Evolutionary conservation across 192 early-diverging fungal genomes (phyloP), one percentile per base, ranked within the genome.

Genomic region (Podila epicladia): DNA sequence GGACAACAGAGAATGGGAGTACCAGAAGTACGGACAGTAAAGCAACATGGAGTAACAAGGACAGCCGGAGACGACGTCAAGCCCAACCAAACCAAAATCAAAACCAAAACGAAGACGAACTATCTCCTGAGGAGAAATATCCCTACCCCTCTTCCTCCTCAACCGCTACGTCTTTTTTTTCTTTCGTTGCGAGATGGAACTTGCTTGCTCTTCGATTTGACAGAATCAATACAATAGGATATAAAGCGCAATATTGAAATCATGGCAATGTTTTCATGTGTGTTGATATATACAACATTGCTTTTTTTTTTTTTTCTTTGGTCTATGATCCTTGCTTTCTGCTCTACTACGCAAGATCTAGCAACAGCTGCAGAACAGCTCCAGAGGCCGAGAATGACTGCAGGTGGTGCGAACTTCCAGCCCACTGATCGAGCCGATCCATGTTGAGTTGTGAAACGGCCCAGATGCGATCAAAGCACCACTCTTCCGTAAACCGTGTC

Each of bases 1-100:
- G 82, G 98, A 99, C 86, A 99, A 98, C 86, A 88, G 96, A 83
- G 94, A 97, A 85, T 99, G 98, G 98, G 96, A 96, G 80, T 95
- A 93, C 88, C 97, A 98, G 82, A 99, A 98, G 92, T 91, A 92
- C 63, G 91, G 77, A 58, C 71, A 72, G 61, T 80, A 80, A 72
- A 71, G 22, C 11, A 55, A 24, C 19, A 55, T 3, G 9, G 53
- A 24, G 53, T 4, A 9, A 17, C 1, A 24, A 55, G 24, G 53
- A 55, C n/a, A 55, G 26, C 41, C 12, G 41, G 41, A 45, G 41
- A 15, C 41, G 13, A 45, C 15, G 15, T 45, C 41, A 45, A 45
- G 41, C 15, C 41, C 15, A 45, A 1, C n/a, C 22, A 9, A n/a
- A 3, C 6, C 38, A 64, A 64, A 22, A 33, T 29, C 19, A 32